These are phyloP conservation scores for Exophiala sideris DNA, from an alignment of 2,329 filamentous ascomycete species.

Conservation along the genomic window DNA sequence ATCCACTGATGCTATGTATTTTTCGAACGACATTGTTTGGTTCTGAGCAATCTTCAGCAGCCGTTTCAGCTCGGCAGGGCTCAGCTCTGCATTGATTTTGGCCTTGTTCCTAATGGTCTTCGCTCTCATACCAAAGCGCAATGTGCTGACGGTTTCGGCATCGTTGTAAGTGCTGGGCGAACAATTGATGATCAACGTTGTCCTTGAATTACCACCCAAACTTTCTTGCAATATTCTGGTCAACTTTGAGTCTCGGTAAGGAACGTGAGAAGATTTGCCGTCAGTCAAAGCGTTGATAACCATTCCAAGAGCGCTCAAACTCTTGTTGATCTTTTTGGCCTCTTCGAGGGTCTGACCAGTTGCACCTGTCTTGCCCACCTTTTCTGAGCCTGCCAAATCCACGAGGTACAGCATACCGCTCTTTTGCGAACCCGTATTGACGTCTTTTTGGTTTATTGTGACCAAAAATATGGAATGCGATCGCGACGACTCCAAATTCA, in stretches of 20 bases:
- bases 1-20: conserved; percentile 79
- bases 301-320: conserved; percentile 95
- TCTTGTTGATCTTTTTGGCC: conserved; percentile 99
- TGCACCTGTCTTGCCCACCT: conserved; percentile 96
- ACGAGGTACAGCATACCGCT: conserved; percentile 96
- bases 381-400: conserved; percentile 96
- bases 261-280: conserved; percentile 92
- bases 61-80: conserved; percentile 88
- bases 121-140: conserved; percentile 91
- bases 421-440: conserved; percentile 92
- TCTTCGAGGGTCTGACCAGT: conserved; percentile 96
- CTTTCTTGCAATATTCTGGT: conserved; percentile 97
- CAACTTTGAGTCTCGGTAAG: conserved; percentile 96
- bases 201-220: conserved; percentile 93
- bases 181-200: conserved; percentile 98
- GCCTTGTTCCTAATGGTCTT: conserved; percentile 99
- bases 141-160: conserved; percentile 83
- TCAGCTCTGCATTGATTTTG: conserved; percentile 98
- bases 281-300: conserved; percentile 97
- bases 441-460: conserved; percentile 95
- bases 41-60: conserved; percentile 88
- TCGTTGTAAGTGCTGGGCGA: conserved; percentile 99
- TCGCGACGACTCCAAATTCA: conserved; percentile 97
- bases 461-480: conserved; percentile 98
- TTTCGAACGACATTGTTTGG: conserved; percentile 84